Percentiles rank a stretch among this genome's conserved stretches.
Conservation (phyloP, 2,329 filamentous ascomycete genomes). For the Aspergillus spinulosporus region DNA sequence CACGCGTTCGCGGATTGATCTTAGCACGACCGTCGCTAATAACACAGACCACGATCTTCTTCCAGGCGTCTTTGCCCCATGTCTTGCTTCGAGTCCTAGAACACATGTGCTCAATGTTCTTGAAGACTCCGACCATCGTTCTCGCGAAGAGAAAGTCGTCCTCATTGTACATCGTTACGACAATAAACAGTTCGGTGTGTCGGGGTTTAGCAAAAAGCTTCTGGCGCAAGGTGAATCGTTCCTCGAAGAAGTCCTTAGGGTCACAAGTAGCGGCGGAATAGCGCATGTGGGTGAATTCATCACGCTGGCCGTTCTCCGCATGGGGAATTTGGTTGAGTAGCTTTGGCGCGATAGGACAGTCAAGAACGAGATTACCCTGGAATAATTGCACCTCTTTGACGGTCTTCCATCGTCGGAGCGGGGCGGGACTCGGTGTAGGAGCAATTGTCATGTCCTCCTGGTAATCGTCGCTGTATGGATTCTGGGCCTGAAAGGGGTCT, state of each 20-base stretch:
- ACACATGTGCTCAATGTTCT: conserved; percentile 99
- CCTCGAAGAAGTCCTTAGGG: conserved; percentile 82
- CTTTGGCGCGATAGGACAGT: conserved; percentile 90
- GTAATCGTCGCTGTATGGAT: conserved; percentile 54
- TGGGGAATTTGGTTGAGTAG: conserved; percentile 86
- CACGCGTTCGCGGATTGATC: conserved; percentile 89
- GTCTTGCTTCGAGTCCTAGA: conserved; percentile 90
- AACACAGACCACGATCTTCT: conserved; percentile 98
- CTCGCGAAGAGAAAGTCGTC: conserved; percentile 94
- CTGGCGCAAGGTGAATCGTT: conserved; percentile 89
- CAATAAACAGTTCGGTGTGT: conserved; percentile 93
- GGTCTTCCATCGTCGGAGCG: conserved; percentile 90
- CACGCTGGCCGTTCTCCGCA: conserved; percentile 74
- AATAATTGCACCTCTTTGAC: conserved; percentile 98
- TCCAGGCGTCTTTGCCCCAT: conserved; percentile 98
- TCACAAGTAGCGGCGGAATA: conserved; percentile 96
- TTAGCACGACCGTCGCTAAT: conserved; percentile 96
- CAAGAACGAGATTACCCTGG: conserved; percentile 92
- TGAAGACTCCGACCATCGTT: conserved; percentile 95
- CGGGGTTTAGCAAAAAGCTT: conserved; percentile 87
- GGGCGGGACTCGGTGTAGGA: conserved; percentile 55
- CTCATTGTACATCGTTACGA: conserved; percentile 98
- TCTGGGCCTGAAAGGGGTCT: conserved; percentile 60
- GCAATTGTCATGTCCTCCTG: conserved; percentile 42
- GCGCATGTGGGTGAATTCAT: conserved; percentile 75